Evolutionary conservation across 192 early-diverging fungal genomes (phyloP).

Genomic region (Endogone sp.): DNA sequence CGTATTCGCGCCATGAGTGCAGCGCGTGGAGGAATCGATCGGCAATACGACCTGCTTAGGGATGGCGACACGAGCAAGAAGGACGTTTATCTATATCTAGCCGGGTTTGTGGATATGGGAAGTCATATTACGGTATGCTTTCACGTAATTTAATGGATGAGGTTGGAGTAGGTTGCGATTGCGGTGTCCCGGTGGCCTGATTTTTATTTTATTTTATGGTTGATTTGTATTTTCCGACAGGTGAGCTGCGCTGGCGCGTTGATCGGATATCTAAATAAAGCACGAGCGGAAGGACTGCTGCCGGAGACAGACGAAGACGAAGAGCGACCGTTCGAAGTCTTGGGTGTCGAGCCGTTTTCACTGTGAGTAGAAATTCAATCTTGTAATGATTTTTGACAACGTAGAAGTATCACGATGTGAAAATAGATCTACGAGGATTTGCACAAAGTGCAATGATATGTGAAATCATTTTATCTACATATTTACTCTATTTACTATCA

Average conservation of each 20-base stretch:
- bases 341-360: conserved; percentile 30
- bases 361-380: conserved; percentile 16
- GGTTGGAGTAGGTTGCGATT: too few relatives aligned
- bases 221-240: too few relatives aligned
- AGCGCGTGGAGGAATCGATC: neutral
- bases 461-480: neutral
- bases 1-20: conserved; percentile 5
- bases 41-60: neutral
- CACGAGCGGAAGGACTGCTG: conserved; percentile 13
- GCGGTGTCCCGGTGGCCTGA: too few relatives aligned
- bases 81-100: conserved; percentile 25
- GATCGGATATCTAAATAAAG: conserved; percentile 30
- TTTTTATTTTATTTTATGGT: too few relatives aligned
- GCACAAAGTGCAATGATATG: too few relatives aligned
- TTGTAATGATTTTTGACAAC: too few relatives aligned
- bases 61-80: conserved; percentile 16
- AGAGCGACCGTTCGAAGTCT: conserved; percentile 3
- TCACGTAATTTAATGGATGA: neutral
- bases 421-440: too few relatives aligned
- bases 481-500: conserved; percentile 6
- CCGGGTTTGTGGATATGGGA: conserved; percentile 29
- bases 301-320: conserved; percentile 1
- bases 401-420: too few relatives aligned
- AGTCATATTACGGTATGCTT: conserved; percentile 31
- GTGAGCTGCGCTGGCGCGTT: conserved; percentile 42